Evolutionary conservation across 2,329 filamentous ascomycete species (phyloP), one percentile per base, ranked within the genome.

Genomic region (Penicillium oxalicum): DNA sequence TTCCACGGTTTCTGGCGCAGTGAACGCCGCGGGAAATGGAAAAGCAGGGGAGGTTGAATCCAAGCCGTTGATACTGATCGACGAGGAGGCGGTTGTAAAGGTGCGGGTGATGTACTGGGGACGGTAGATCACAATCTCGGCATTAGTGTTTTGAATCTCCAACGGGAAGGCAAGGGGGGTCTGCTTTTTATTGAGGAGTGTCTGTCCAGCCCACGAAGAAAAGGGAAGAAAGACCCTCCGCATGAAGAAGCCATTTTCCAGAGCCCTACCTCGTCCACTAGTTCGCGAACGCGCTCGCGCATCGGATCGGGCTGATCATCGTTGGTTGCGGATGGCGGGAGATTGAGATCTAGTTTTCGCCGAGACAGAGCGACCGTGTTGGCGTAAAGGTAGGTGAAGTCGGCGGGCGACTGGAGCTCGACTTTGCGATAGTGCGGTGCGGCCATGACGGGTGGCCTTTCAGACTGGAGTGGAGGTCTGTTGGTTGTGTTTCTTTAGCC

Each of bases 331-430:
- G 70, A 71, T 25, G 68, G 73, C 46, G 74, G 74, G 11, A 76
- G 68, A 51, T 74, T 69, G 25, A 74, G 65, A 55, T 77, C 74
- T 48, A 77, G 64, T 61, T 76, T 77, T 56, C 70, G 65, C 48
- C 68, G 72, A 24, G 74, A 73, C 49, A 71, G 63, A 4, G 66
- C 62, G 48, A 70, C 56, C 26, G 73, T 68, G 60, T 76, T 76
- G 52, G 64, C 60, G 53, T 74, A 71, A 41, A 77, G 72, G 50
- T 74, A 76, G 45, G 69, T 71, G 44, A 76, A 70, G 63, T 77
- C 74, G 50, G 69, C 67, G 47, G 73, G 64, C 39, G 74, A 72
- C 60, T 77, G 74, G n/a, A 77, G 69, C 51, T 76, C 74, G 59
- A 77, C 70, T 59, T 75, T 76, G 56, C 74, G 72, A 56, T 76